Evolutionary conservation across 163 green algal genomes (phyloP), one percentile per base, ranked within the genome.

Genomic region (Scenedesmus sp.): DNA sequence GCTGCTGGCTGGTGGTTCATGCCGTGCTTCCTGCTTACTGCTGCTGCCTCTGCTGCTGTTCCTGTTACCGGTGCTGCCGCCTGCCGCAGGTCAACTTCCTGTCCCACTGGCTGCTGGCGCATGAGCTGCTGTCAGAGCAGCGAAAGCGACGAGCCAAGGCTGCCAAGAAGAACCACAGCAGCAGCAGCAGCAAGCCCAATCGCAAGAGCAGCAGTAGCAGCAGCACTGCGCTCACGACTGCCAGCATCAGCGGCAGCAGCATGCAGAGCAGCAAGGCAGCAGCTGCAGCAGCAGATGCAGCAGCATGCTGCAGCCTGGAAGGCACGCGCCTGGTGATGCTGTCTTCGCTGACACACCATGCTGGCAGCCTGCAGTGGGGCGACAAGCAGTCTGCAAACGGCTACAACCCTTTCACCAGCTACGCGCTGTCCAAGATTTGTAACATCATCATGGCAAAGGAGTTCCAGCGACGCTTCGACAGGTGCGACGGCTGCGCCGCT

Each of bases 41-140:
- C 5, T 5, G 12, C 23, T 52, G 20, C 18, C 46, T 23, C 23
- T 52, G 23, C 5, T 8, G 13, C 70, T 52, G 70, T 23, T 15
- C 5, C 4, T 13, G 23, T 46, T 46, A 46, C 34, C 34, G 34
- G 34, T 46, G 34, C 34, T 46, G 34, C 34, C 18, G 15, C 15
- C 0, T 76, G 34, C 7, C 54, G 59, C 91, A 96, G 94, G 94
- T 96, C 67, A 97, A 97, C 89, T 96, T 96, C 81, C 87, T 97
- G 52, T 91, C 83, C 0, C 95, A 97, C 74, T 97, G 94, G 94
- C 86, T 97, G 59, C 94, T 97, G 60, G 92, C 92, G 0, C 89
- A 96, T 82, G 79, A 93, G 55, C 93, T 97, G 57, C 84, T 97
- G 66, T 86, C 85, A 16, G 82, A 93, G 60, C 92, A 96, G 85